phyloP scores from a whole-genome alignment of 2,329 filamentous ascomycete genomes.

The Immersiporthe knoxdaviesiana region DNA sequence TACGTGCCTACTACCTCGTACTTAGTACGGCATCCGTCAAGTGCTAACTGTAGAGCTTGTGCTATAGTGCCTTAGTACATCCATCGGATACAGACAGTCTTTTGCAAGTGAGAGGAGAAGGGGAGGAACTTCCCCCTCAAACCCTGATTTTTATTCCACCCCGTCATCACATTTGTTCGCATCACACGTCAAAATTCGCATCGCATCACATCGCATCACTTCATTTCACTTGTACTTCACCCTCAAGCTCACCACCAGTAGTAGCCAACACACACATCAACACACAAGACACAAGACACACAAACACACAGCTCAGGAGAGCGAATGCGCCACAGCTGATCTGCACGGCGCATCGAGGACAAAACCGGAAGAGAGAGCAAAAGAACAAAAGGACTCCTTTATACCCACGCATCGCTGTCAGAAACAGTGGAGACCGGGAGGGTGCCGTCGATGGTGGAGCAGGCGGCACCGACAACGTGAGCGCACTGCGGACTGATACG shows the following conservation, averaged over 20 bases:
- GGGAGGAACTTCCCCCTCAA: not conserved
- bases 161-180: not conserved
- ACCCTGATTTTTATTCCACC: not conserved
- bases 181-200: not conserved
- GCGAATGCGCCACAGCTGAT: not conserved
- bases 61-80: not conserved
- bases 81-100: too few species aligned
- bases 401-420: slow-evolving; percentile 2
- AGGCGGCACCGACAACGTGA: slow-evolving; percentile 4
- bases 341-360: not conserved
- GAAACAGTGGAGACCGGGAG: slow-evolving; percentile 12
- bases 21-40: too few species aligned
- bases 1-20: too few species aligned
- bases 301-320: not conserved
- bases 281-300: too few species aligned
- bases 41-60: not conserved
- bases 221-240: not conserved
- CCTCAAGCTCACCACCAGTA: not conserved
- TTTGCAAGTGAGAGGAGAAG: not conserved
- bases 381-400: not conserved
- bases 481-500: slow-evolving; percentile 10
- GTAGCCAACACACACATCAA: too few species aligned
- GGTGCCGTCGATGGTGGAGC: slow-evolving; percentile 18
- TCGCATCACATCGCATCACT: not conserved
- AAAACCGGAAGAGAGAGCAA: too few species aligned